Percentiles rank a stretch among this genome's conserved stretches.
Evolutionary conservation across 2,329 filamentous ascomycete genomes (phyloP).

Genomic region (Elsinoe batatas): DNA sequence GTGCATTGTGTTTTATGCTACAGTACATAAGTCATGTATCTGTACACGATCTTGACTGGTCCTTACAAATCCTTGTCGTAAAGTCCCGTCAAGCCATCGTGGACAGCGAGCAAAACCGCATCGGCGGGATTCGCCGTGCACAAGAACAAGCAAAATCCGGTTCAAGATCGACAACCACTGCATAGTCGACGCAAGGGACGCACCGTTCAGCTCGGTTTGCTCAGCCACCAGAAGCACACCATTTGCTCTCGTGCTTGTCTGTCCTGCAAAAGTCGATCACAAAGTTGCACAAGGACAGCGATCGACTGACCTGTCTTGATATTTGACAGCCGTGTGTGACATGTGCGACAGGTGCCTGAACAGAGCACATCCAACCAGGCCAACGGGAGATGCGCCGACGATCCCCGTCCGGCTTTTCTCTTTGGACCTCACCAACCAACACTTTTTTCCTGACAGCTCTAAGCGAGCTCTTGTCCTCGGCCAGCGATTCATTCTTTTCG

Average conservation of each 20-base stretch:
- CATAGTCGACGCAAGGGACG: conserved; percentile 1
- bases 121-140: neutral
- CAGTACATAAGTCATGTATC: neutral
- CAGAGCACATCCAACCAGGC: neutral
- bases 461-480: neutral
- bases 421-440: neutral
- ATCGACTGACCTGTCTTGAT: neutral
- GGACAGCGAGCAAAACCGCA: neutral
- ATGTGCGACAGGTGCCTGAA: neutral
- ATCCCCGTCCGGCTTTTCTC: neutral
- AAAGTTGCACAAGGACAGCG: neutral
- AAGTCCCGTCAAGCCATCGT: neutral
- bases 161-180: neutral
- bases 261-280: no score
- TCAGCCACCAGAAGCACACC: neutral
- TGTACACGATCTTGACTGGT: neutral
- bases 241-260: no score
- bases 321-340: neutral
- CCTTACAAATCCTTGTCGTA: conserved; percentile 3
- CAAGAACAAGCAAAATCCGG: conserved; percentile 2
- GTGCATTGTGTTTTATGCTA: neutral
- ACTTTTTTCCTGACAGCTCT: neutral
- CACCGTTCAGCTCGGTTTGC: neutral
- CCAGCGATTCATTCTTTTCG: neutral
- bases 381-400: conserved; percentile 4